Evolutionary conservation across 1,284 basidiomycete species (phyloP).

Genomic region (Naganishia cerealis): DNA sequence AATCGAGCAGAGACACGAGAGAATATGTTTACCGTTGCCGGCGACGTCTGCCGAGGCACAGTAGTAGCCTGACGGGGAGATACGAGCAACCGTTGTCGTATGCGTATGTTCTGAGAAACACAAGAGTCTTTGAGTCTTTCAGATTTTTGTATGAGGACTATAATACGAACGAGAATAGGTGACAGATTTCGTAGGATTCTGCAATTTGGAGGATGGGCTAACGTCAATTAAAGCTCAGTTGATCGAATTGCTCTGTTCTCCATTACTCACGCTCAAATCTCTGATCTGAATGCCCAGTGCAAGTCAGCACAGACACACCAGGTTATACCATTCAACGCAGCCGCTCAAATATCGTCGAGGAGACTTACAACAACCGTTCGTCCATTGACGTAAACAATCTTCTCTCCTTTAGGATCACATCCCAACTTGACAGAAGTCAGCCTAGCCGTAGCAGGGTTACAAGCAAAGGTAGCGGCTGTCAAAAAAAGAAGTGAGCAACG

Average conservation of each 20-base stretch:
- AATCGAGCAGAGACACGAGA: conserved; percentile 1
- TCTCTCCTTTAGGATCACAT: conserved; percentile 69
- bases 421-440: conserved; percentile 72
- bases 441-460: conserved; percentile 68
- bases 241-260: background rate
- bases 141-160: background rate
- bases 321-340: conserved; percentile 32
- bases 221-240: background rate
- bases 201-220: background rate
- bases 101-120: conserved; percentile 69
- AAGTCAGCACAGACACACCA: conserved; percentile 4
- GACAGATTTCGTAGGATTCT: conserved; percentile 46
- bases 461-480: conserved; percentile 62
- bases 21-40: conserved; percentile 64
- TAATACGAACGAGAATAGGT: conserved; percentile 49
- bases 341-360: background rate
- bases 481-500: background rate
- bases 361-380: conserved; percentile 75
- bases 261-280: conserved; percentile 60
- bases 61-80: conserved; percentile 93
- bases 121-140: background rate
- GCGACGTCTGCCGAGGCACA: conserved; percentile 81
- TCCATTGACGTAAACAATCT: conserved; percentile 82
- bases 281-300: conserved; percentile 58
- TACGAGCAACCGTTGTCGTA: conserved; percentile 80